Evolutionary conservation across 805 yeast species (phyloP).

Genomic region (Saccharomyces paradoxus): DNA sequence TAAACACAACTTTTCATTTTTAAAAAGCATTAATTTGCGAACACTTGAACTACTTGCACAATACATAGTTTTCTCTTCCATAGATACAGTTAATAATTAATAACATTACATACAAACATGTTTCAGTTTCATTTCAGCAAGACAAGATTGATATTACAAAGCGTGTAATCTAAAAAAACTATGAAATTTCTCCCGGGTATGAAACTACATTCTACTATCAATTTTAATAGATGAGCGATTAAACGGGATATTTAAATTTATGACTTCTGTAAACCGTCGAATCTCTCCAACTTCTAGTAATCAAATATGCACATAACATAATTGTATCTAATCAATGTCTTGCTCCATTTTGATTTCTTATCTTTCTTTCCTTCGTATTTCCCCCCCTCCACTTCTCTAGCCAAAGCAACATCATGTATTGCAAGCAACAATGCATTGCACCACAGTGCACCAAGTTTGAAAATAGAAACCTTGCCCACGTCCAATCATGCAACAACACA

Average conservation of each 20-base stretch:
- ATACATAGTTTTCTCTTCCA: not conserved
- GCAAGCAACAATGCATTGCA: not conserved
- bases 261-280: constrained; percentile 15
- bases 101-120: not conserved
- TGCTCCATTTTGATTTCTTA: not conserved
- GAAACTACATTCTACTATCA: constrained; percentile 34
- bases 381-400: not conserved
- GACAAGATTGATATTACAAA: not conserved
- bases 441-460: not conserved
- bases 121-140: not conserved
- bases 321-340: not conserved
- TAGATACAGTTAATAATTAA: not conserved
- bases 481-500: not conserved
- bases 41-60: not conserved
- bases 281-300: constrained; percentile 5
- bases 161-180: not conserved
- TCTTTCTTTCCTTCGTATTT: not conserved
- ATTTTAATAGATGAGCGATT: constrained; percentile 35
- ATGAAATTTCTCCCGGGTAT: constrained; percentile 31
- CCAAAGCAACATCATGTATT: not conserved
- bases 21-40: not conserved
- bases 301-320: constrained; percentile 1
- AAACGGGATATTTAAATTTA: constrained; percentile 30
- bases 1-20: not conserved
- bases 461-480: not conserved